Evolutionary conservation across 441 rosid genomes (phyloP).

Genomic region (Pelargonium exstipulatum): DNA sequence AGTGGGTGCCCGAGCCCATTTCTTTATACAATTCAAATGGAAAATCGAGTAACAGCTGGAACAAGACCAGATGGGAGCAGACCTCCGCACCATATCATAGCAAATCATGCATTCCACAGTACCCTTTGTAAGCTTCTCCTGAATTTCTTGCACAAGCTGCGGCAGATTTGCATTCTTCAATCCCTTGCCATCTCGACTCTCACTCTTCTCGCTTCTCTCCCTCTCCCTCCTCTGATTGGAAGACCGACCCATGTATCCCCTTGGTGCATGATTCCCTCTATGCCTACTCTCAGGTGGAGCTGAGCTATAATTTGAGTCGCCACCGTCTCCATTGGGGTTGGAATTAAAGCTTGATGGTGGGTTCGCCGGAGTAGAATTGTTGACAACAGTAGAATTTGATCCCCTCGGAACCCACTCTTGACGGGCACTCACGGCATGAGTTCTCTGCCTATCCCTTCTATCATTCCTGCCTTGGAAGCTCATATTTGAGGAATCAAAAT

Average conservation of each 20-base stretch:
- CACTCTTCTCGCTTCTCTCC: constrained; percentile 29
- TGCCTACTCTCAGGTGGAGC: constrained; percentile 30
- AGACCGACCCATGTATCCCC: constrained; percentile 29
- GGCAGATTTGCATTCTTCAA: constrained; percentile 61
- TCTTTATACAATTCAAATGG: constrained; percentile 88
- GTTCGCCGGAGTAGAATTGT: constrained; percentile 13
- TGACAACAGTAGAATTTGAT: constrained; percentile 20
- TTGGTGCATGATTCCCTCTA: constrained; percentile 31
- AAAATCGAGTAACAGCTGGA: constrained; percentile 91
- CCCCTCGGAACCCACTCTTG: constrained; percentile 84
- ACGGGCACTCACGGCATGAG: constrained; percentile 35
- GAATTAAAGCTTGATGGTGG: constrained; percentile 21
- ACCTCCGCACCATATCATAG: constrained; percentile 82
- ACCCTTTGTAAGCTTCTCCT: constrained; percentile 75
- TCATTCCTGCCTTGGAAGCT: constrained; percentile 56
- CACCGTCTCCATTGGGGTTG: constrained; percentile 18
- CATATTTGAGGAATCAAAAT: constrained; percentile 28
- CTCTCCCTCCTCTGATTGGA: constrained; percentile 39
- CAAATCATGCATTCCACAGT: constrained; percentile 95
- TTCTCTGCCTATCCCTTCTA: constrained; percentile 48
- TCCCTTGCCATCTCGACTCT: constrained; percentile 23
- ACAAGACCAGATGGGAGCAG: constrained; percentile 90
- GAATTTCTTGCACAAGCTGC: constrained; percentile 86
- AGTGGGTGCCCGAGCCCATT: constrained; percentile 95
- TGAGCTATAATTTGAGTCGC: background rate